phyloP scores from a whole-genome alignment of 352 stramenopile species.

The Pythium brachiatum region DNA sequence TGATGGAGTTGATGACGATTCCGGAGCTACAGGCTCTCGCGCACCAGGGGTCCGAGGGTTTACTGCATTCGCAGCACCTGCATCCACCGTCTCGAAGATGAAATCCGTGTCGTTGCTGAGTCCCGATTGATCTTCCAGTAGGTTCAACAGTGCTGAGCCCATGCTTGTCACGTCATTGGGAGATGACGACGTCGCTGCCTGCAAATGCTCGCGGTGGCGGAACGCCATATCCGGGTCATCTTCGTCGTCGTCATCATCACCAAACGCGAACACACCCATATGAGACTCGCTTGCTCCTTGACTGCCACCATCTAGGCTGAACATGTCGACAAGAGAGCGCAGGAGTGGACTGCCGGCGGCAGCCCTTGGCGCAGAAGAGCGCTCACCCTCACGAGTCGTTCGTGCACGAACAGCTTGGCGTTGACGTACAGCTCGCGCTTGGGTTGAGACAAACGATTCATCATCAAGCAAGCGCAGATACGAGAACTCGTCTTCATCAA shows the following conservation, averaged over 20 bases:
- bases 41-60: not conserved
- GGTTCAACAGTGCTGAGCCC: constrained; percentile 14
- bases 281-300: constrained; percentile 1
- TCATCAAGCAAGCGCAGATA: constrained; percentile 77
- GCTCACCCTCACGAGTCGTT: constrained; percentile 5
- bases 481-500: constrained; percentile 83
- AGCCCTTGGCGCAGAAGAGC: not conserved
- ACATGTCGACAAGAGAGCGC: constrained; percentile 32
- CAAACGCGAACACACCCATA: constrained; percentile 26
- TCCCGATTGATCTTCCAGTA: constrained; percentile 18
- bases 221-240: constrained; percentile 33
- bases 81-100: constrained; percentile 29
- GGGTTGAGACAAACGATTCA: constrained; percentile 31
- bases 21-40: not conserved
- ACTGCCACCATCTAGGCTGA: constrained; percentile 24
- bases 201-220: constrained; percentile 5
- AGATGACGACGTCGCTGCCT: not conserved
- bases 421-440: constrained; percentile 10
- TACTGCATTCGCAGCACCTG: not conserved
- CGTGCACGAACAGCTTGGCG: constrained; percentile 4
- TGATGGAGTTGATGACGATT: constrained; percentile 1
- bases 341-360: not conserved
- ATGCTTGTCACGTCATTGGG: constrained; percentile 2
- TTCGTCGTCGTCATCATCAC: constrained; percentile 32
- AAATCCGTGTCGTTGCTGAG: constrained; percentile 21